Percentiles rank a stretch among this genome's conserved stretches.
These are phyloP conservation scores for Diaporthe vaccinii DNA, from an alignment of 2,329 filamentous ascomycete genomes.

Conservation along the genomic window DNA sequence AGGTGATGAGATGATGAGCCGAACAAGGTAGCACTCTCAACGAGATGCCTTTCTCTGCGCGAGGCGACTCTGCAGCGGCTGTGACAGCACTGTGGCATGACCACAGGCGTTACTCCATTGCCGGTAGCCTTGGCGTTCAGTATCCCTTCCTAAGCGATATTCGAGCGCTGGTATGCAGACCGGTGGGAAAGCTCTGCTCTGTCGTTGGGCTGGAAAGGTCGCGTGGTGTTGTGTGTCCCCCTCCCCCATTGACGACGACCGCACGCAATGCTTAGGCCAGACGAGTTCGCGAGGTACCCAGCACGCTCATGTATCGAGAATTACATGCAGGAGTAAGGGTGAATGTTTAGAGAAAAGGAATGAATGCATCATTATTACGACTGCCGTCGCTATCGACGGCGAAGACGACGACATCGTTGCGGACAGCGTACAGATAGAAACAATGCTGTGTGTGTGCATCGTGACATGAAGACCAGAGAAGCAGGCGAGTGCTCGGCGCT, in stretches of 20 bases:
- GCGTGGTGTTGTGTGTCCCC: neutral
- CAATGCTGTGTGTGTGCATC: neutral
- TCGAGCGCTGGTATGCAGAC: neutral
- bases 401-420: neutral
- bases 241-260: too few species aligned
- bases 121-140: neutral
- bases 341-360: neutral
- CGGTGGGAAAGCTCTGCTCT: too few species aligned
- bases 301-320: neutral
- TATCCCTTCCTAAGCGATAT: neutral
- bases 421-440: too few species aligned
- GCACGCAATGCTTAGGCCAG: neutral
- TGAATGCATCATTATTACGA: too few species aligned
- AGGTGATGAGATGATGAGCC: slow-evolving; percentile 3
- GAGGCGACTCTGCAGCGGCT: neutral
- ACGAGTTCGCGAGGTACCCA: neutral
- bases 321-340: neutral
- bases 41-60: neutral
- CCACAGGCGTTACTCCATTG: neutral
- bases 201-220: neutral
- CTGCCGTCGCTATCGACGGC: neutral
- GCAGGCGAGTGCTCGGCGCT: neutral
- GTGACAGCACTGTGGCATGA: neutral
- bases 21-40: neutral
- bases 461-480: neutral